Evolutionary conservation across 2,329 filamentous ascomycete genomes (phyloP).

Genomic region (Corniculantispora saksenae): DNA sequence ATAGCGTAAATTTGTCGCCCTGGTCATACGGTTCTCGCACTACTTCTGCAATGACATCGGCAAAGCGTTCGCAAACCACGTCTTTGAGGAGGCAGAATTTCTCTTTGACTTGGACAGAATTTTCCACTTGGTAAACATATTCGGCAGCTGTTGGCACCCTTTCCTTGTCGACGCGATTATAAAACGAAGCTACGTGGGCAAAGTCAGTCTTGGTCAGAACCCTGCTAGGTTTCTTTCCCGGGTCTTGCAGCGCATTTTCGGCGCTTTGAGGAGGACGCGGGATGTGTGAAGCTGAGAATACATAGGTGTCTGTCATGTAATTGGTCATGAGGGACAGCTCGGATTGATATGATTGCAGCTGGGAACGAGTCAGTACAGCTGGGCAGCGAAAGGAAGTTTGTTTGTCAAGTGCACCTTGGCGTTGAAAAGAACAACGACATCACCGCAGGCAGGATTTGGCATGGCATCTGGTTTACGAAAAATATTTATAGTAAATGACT

Average conservation of each 20-base stretch:
- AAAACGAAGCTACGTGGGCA: constrained; percentile 50
- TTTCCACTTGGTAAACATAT: constrained; percentile 42
- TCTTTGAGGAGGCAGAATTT: constrained; percentile 70
- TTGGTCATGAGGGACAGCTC: constrained; percentile 48
- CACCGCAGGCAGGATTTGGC: constrained; percentile 46
- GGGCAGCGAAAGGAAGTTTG: not conserved
- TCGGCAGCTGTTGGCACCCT: constrained; percentile 43
- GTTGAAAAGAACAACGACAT: constrained; percentile 48
- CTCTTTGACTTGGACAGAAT: constrained; percentile 46
- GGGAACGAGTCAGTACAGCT: not conserved
- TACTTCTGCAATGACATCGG: constrained; percentile 72
- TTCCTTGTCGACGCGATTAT: constrained; percentile 45
- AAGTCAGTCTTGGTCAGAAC: constrained; percentile 33
- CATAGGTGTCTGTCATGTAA: constrained; percentile 34
- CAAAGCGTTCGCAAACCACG: constrained; percentile 56
- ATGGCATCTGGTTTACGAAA: constrained; percentile 57
- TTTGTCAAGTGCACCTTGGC: constrained; percentile 48
- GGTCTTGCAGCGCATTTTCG: constrained; percentile 29
- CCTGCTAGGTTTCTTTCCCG: constrained; percentile 24
- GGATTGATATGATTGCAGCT: constrained; percentile 44
- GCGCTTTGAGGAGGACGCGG: constrained; percentile 43
- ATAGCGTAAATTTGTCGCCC: constrained; percentile 58
- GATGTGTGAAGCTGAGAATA: constrained; percentile 35
- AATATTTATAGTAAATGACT: constrained; percentile 53
- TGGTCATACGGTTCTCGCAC: constrained; percentile 51